Evolutionary conservation across 352 stramenopile species (phyloP).

Genomic region (Plasmopara muralis): DNA sequence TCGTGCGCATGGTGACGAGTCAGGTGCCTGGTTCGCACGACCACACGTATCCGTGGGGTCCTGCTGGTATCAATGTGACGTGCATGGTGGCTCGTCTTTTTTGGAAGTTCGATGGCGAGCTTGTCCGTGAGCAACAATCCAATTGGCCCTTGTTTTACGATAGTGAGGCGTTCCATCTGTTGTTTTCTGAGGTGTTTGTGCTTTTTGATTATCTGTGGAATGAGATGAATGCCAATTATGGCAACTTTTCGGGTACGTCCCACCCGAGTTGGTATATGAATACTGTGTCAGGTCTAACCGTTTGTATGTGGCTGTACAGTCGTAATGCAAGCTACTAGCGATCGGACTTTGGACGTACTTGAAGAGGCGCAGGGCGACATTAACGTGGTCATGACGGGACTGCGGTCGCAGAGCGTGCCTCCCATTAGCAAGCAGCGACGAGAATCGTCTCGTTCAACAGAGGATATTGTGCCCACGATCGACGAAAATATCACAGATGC

Average conservation of each 20-base stretch:
- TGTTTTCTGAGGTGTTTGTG: constrained; percentile 81
- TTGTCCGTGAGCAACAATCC: constrained; percentile 46
- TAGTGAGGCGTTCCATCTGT: constrained; percentile 58
- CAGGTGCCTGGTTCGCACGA: constrained; percentile 75
- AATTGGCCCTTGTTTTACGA: constrained; percentile 76
- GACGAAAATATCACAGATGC: constrained; percentile 44
- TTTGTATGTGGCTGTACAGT: constrained; percentile 29
- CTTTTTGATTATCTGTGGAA: constrained; percentile 82
- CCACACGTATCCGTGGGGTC: constrained; percentile 80
- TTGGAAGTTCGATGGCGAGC: constrained; percentile 73
- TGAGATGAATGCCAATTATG: constrained; percentile 82
- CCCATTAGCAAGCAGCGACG: constrained; percentile 33
- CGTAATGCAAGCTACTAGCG: constrained; percentile 70
- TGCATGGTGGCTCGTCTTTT: constrained; percentile 76
- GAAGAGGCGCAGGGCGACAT: constrained; percentile 71
- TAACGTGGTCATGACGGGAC: constrained; percentile 44
- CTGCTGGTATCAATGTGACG: constrained; percentile 80
- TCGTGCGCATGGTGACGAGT: constrained; percentile 63
- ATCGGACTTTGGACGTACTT: constrained; percentile 57
- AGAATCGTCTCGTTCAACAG: constrained; percentile 54
- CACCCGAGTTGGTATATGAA: not conserved
- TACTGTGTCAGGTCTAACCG: constrained; percentile 1
- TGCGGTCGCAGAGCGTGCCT: constrained; percentile 51
- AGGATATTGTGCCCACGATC: constrained; percentile 58
- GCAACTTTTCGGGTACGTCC: constrained; percentile 64